Evolutionary conservation across 495 filamentous ascomycete species (phyloP).

Genomic region (Pyrenopolyporus hunteri): DNA sequence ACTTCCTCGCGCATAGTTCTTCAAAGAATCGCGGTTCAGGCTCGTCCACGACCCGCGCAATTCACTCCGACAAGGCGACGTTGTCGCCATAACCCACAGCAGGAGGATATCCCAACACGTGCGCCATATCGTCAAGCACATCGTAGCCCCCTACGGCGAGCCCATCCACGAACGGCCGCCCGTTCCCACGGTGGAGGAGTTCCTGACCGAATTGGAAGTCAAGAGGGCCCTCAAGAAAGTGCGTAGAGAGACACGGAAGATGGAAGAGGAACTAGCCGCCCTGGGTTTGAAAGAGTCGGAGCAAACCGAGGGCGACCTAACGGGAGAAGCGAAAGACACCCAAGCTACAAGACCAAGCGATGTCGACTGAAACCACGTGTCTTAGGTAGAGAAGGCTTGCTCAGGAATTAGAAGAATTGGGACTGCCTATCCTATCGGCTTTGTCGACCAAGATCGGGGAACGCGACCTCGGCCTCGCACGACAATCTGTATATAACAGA

Average conservation of each 20-base stretch:
- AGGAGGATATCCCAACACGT: constrained; percentile 68
- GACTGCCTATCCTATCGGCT: neutral
- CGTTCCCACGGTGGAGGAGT: constrained; percentile 68
- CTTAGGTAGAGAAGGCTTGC: neutral
- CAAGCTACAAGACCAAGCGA: constrained; percentile 8
- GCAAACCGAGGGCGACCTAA: constrained; percentile 1
- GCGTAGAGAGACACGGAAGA: constrained; percentile 49
- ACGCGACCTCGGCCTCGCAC: constrained; percentile 1
- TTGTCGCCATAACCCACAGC: constrained; percentile 76
- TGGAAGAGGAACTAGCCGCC: constrained; percentile 27
- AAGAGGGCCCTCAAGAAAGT: constrained; percentile 58
- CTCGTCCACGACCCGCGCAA: constrained; percentile 78
- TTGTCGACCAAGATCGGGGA: neutral
- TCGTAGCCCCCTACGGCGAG: constrained; percentile 73
- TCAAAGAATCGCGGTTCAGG: constrained; percentile 53
- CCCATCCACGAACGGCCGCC: constrained; percentile 67
- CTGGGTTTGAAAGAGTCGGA: neutral
- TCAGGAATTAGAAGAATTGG: neutral
- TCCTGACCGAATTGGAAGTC: constrained; percentile 53
- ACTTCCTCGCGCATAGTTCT: constrained; percentile 56
- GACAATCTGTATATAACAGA: constrained; percentile 32
- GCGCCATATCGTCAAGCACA: constrained; percentile 76
- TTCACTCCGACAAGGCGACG: constrained; percentile 76
- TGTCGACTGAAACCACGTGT: constrained; percentile 17
- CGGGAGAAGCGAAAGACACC: neutral